Evolutionary conservation across 306 rosid species (phyloP).

Genomic region (Urtica urens): DNA sequence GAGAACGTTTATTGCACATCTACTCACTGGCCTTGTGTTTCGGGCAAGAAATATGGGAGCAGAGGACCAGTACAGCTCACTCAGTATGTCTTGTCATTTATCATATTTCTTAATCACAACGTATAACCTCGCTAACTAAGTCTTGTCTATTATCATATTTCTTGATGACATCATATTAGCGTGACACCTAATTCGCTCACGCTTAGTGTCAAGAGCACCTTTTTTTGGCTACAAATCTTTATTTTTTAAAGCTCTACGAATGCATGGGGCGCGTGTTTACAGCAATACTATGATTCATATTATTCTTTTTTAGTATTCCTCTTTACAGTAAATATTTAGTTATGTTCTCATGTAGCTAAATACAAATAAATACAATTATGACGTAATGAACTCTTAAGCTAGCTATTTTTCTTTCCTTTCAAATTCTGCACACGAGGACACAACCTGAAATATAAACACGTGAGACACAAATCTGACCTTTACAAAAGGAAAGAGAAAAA

Average conservation of each 20-base stretch:
- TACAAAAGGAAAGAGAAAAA: neutral
- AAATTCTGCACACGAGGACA: too few relatives aligned
- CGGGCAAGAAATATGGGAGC: constrained; percentile 25
- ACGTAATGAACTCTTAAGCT: too few relatives aligned
- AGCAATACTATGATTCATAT: too few relatives aligned
- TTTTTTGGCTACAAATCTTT: neutral
- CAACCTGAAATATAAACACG: neutral
- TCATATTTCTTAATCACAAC: neutral
- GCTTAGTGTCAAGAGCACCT: too few relatives aligned
- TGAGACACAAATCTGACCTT: neutral
- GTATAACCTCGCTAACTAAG: neutral
- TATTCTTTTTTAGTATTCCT: too few relatives aligned
- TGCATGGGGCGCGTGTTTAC: neutral
- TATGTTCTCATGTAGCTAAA: too few relatives aligned
- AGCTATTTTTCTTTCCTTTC: too few relatives aligned
- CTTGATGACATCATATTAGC: neutral
- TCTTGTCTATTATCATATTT: too few relatives aligned
- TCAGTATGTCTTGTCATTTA: neutral
- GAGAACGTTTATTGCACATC: constrained; percentile 6
- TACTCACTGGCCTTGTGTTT: neutral
- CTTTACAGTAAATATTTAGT: too few relatives aligned
- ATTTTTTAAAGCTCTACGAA: neutral
- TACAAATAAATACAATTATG: too few relatives aligned
- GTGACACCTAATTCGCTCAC: too few relatives aligned
- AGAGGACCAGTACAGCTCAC: constrained; percentile 47